Conservation (phyloP, 2,329 filamentous ascomycete species). For the Parasarocladium wereldwijsianum region DNA sequence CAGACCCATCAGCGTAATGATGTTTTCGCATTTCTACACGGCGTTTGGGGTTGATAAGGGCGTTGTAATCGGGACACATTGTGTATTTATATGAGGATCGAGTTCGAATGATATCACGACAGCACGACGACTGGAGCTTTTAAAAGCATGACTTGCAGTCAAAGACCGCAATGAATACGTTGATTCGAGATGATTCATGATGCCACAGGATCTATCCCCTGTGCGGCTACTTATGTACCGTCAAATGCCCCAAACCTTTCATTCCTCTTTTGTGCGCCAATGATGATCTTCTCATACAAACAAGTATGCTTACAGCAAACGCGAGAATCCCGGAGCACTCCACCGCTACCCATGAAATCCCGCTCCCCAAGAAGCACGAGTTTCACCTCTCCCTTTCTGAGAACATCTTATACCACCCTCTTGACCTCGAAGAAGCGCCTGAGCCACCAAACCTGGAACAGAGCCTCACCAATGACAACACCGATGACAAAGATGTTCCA, state of each 20-base stretch:
- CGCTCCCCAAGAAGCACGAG: not conserved
- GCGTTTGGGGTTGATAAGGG: no score
- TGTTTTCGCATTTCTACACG: conserved; percentile 4
- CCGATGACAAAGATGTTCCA: conserved; percentile 96
- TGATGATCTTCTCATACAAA: not conserved
- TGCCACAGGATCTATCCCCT: no score
- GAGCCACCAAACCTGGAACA: conserved; percentile 99
- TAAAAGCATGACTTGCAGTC: no score
- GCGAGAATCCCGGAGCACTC: not conserved
- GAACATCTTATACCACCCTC: conserved; percentile 38
- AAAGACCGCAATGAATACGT: no score
- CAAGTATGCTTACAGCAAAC: no score
- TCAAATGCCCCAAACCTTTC: conserved; percentile 3
- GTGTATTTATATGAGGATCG: no score
- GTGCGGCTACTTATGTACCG: no score
- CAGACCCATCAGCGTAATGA: conserved; percentile 23
- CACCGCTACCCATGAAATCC: not conserved
- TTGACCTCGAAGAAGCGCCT: conserved; percentile 94
- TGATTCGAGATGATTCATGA: no score
- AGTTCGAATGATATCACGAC: no score
- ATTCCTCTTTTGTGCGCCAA: not conserved
- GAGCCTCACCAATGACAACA: conserved; percentile 75
- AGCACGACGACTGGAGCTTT: no score
- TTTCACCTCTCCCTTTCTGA: not conserved
- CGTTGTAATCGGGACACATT: conserved; percentile 5